Base-by-base conservation (phyloP, 768 basidiomycete species). In the Rhodotorula sphaerocarpa region DNA sequence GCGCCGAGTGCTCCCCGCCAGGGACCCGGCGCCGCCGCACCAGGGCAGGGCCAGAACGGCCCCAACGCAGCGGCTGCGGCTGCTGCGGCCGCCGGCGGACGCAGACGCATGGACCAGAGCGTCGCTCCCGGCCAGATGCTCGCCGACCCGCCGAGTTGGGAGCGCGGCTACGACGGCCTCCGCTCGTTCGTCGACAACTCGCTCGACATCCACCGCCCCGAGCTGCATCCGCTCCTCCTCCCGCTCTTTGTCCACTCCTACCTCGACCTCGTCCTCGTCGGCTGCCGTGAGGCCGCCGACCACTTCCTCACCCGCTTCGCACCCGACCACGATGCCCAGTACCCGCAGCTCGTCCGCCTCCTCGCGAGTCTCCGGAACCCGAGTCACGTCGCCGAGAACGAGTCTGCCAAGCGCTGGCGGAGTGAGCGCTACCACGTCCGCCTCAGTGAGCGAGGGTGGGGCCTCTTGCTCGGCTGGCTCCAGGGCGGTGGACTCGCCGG, bases 221-320 rank as follows among this genome's bases (percentile, higher is more conserved):
- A 99, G 75, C 87, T 99, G 70, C 81, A 87, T 48, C 91, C 89
- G 48, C 86, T 99, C 41, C 77, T 95, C 21, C 95, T 91, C 73
- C 95, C 95, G 5, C 87, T 99, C 65, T 97, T 96, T 74, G 90
- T 88, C 53, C 90, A 99, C 76, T 96, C 96, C 74, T 96, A 93
- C 75, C 80, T 99, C 34, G 93, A 96, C 74, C 81, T 99, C 52
- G 84, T 97, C 50, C 86, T 90, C 70, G 84, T 85, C 54, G 90
- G 89, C 15, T 90, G 88, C 58, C 59, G 70, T 33, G 87, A 89
- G 73, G 87, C 91, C 67, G 92, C 92, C 86, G 73, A 66, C 84
- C 76, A 56, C 18, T 52, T 63, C 56, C 50, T 62, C 34, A 28
- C 44, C 20, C 50, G 34, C 3, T 78, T 95, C 65, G 79, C 82